Base-by-base conservation (phyloP, 805 yeast species). In the Starmera dryadoides region DNA sequence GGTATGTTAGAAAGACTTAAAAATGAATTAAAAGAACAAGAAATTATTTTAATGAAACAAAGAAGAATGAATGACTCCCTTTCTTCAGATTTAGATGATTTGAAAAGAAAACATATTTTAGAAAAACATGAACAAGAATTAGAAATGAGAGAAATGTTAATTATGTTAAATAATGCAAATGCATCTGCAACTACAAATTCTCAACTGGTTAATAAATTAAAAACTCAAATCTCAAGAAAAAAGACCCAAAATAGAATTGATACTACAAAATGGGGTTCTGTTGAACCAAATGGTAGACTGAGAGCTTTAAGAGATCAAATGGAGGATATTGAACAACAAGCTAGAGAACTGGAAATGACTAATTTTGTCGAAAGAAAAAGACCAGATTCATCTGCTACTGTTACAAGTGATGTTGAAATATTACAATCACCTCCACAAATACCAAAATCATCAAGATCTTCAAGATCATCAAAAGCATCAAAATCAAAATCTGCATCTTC, bases 271-370 rank as follows among this genome's bases (percentile, higher is more conserved):
- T 71, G 64, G 62, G 77, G 77, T 6, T 67, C 71, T 22, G 73
- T 80, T 21, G 95, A 86, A 55, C 95, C 96, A 4, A 82, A 83
- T 50, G 73, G 83, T 3, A 68, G 91, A 46, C 62, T 88, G 37
- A 71, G 93, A 43, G 80, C 77, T 33, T 67, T 89, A 49, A 69
- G 96, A 40, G 86, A 81, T 50, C 75, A 81, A 55, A 87, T 87
- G 95, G 94, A 85, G 42, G 81, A 77, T 45, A 69, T 89, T 38
- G 95, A 86, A 55, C 73, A 75, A 35, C 85, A 86, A 64, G 96
- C 96, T 0, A 66, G 94, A 43, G 85, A 83, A 52, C 68, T 91
- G 42, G 97, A 91, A 56, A 81, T 78, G 75, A 82, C 85, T 17
- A 93, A 87, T 47, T 88, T 86, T 51, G 81, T 75, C 21, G 85